Conservation (phyloP, 306 rosid species). For the Gastrolobium bilobum region DNA sequence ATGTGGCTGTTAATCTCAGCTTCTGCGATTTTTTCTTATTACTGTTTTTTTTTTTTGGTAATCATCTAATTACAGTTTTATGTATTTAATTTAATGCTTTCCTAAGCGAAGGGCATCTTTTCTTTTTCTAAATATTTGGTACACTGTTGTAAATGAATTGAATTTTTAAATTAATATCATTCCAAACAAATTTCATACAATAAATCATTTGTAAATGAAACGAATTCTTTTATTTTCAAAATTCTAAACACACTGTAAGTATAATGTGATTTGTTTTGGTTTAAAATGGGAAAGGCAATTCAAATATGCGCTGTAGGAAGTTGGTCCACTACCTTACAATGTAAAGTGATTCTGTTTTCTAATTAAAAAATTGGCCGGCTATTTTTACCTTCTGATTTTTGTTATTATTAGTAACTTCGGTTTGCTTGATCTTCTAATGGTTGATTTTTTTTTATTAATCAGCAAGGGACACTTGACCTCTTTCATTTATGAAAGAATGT, state of each 20-base stretch:
- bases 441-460: not conserved
- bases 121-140: not conserved
- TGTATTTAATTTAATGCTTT: not conserved
- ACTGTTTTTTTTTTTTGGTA: too few relatives aligned
- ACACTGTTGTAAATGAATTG: not conserved
- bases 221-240: not conserved
- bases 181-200: not conserved
- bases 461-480: not conserved
- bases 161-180: not conserved
- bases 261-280: not conserved
- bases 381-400: not conserved
- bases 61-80: not conserved
- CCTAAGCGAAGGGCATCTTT: not conserved
- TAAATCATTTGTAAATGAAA: constrained; percentile 1
- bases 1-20: not conserved
- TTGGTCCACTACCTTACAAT: not conserved
- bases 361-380: not conserved
- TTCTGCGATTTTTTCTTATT: not conserved
- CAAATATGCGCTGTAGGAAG: not conserved
- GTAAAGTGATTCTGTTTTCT: not conserved
- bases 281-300: not conserved
- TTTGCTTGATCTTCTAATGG: not conserved
- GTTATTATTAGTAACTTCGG: not conserved
- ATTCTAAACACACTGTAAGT: not conserved
- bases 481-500: not conserved